Evolutionary conservation across 2,329 filamentous ascomycete genomes (phyloP), one percentile per base, ranked within the genome.

Genomic region (Aureobasidium leucospermi): DNA sequence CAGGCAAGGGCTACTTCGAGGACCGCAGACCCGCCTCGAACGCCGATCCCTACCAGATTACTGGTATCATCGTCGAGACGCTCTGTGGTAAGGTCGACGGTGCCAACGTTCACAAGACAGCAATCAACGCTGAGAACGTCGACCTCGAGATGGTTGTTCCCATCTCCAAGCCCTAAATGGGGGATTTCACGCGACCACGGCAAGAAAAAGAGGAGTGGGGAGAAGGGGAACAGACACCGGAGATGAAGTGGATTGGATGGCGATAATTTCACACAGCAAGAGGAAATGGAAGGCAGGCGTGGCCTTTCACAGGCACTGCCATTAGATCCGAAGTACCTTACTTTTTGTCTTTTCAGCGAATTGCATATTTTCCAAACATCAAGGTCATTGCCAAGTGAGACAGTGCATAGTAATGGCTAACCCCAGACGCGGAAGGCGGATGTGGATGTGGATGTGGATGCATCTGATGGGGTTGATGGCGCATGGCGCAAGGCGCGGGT

Each of bases 1-100:
- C 96, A 76, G 90, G 90, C 75, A 94, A 88, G 79, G 92, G 92
- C 65, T 96, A 96, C 84, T 96, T 96, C 66, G 91, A 96, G 76
- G 78, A 80, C 70, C 76, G 78, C 64, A 73, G 78, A 65, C 78
- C 78, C 60, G 91, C 91, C 60, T 93, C 88, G 71, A 95, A 94
- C 75, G 90, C 85, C 65, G 89, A 92, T 75, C 89, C 89, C 62
- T 94, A 95, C 78, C 88, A 90, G 76, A 89, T 86, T 70, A 86
- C 89, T 63, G 88, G 86, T 75, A 89, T 90, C 70, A 85, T 92
- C 63, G 87, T 89, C 73, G 87, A 90, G 76, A 89, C 87, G 60
- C 67, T 80, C 65, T 79, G 72, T 68, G 78, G 78, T 62, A 78
- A 76, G 71, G 73, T 76, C 64, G 76, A 79, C 63, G 78, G 78